Percentiles rank a stretch among this genome's conserved stretches.
Evolutionary conservation across 805 yeast species (phyloP).

Genomic region (Candida nemodendra): DNA sequence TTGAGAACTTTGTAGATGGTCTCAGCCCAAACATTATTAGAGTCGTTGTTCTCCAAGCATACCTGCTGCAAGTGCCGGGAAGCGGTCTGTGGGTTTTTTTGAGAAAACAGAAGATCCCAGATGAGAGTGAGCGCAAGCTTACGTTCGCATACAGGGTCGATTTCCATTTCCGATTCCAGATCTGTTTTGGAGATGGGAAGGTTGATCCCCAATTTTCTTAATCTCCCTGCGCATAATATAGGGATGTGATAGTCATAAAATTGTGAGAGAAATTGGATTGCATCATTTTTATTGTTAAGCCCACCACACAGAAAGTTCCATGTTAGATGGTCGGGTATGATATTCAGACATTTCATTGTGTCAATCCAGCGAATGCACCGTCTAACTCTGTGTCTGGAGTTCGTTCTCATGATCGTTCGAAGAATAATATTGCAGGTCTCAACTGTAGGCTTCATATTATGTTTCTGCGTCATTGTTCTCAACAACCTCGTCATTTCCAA

Average conservation of each 20-base stretch:
- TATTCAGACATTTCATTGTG: conserved; percentile 3
- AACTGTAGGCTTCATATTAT: conserved; percentile 6
- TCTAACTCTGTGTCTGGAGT: conserved; percentile 8
- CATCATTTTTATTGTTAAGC: conserved; percentile 1
- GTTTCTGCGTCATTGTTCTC: conserved; percentile 1
- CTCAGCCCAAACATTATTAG: no score
- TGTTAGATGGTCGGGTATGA: conserved; percentile 15
- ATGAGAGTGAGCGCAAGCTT: conserved; percentile 7
- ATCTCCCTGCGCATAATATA: conserved; percentile 4
- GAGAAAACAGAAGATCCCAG: neutral
- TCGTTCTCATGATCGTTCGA: conserved; percentile 6
- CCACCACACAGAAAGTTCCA: conserved; percentile 17
- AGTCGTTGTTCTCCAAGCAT: no score
- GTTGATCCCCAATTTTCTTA: conserved; percentile 4
- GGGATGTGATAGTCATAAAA: conserved; percentile 10
- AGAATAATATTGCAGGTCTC: conserved; percentile 14
- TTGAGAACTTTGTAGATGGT: conserved; percentile 7
- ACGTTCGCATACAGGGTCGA: conserved; percentile 1
- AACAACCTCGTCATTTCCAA: conserved; percentile 4
- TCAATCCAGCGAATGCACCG: conserved; percentile 7
- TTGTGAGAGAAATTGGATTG: conserved; percentile 4
- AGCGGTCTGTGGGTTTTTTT: neutral
- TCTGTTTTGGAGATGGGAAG: conserved; percentile 12
- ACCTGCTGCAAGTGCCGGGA: neutral
- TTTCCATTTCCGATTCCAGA: neutral